A percentile compares a stretch with the other conserved stretches of the same genome.
These are phyloP conservation scores for Pseudozyma tsukubaensis DNA, from an alignment of 1,284 basidiomycete species.

Conservation along the genomic window DNA sequence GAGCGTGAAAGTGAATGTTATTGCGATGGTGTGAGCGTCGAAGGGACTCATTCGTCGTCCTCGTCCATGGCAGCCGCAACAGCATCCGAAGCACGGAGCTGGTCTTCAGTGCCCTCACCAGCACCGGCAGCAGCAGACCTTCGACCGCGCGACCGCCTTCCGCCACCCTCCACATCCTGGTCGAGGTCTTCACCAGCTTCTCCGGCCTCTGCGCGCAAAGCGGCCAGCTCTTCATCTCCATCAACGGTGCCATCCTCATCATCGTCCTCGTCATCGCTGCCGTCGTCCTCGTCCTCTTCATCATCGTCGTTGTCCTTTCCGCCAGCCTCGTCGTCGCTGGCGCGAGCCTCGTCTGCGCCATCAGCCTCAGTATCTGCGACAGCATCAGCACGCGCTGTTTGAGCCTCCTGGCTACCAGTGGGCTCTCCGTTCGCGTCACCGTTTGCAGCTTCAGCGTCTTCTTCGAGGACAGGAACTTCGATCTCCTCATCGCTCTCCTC, in stretches of 20 bases:
- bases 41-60: conserved; percentile 23
- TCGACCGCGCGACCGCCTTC: conserved; percentile 29
- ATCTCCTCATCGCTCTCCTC: conserved; percentile 49
- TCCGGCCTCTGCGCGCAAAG: conserved; percentile 51
- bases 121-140: conserved; percentile 16
- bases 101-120: conserved; percentile 4
- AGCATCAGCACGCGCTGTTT: background rate
- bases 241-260: conserved; percentile 56
- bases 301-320: conserved; percentile 17
- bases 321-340: conserved; percentile 14
- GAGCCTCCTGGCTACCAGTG: conserved; percentile 4
- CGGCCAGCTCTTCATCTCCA: conserved; percentile 62
- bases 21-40: background rate
- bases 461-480: conserved; percentile 16
- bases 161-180: conserved; percentile 19
- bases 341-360: conserved; percentile 5
- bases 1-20: background rate
- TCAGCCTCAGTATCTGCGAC: conserved; percentile 25
- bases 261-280: conserved; percentile 40
- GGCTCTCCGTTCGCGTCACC: conserved; percentile 14
- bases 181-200: conserved; percentile 48
- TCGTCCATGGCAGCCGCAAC: conserved; percentile 26
- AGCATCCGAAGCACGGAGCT: conserved; percentile 3
- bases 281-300: conserved; percentile 39
- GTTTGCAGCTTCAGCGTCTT: conserved; percentile 2